Evolutionary conservation across 352 stramenopile genomes (phyloP).

Genomic region (Phytophthora cajani): DNA sequence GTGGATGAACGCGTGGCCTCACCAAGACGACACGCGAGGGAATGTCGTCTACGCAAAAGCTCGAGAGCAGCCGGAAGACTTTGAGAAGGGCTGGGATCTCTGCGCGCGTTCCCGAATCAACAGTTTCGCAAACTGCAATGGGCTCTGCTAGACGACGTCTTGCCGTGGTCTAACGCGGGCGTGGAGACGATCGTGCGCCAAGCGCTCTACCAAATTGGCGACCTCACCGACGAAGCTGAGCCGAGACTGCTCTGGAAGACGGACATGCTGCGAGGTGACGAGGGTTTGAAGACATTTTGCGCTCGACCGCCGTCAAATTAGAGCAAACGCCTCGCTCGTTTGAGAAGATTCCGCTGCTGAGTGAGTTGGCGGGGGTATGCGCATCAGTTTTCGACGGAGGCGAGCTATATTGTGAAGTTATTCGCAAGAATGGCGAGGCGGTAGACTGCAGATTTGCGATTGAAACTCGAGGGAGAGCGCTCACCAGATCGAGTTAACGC

Average conservation of each 20-base stretch:
- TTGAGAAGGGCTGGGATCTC: conserved; percentile 41
- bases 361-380: not conserved
- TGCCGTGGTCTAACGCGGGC: conserved; percentile 50
- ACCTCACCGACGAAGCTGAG: not conserved
- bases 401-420: not conserved
- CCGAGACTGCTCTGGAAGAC: not conserved
- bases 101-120: conserved; percentile 59
- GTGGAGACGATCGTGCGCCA: conserved; percentile 52
- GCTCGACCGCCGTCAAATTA: not conserved
- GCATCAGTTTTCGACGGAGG: not conserved
- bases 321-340: not conserved
- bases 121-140: conserved; percentile 57
- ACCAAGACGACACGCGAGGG: conserved; percentile 33
- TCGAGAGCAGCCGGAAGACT: conserved; percentile 19
- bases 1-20: conserved; percentile 58
- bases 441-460: not conserved
- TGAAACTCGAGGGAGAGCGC: not conserved
- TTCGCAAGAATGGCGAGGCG: not conserved
- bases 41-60: conserved; percentile 58
- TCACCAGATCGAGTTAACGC: conserved; percentile 13
- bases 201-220: conserved; percentile 25
- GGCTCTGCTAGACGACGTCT: conserved; percentile 41
- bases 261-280: conserved; percentile 35
- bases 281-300: not conserved
- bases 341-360: not conserved